Conservation (phyloP, 169 alveolate genomes). For the Plasmodium coatneyi region DNA sequence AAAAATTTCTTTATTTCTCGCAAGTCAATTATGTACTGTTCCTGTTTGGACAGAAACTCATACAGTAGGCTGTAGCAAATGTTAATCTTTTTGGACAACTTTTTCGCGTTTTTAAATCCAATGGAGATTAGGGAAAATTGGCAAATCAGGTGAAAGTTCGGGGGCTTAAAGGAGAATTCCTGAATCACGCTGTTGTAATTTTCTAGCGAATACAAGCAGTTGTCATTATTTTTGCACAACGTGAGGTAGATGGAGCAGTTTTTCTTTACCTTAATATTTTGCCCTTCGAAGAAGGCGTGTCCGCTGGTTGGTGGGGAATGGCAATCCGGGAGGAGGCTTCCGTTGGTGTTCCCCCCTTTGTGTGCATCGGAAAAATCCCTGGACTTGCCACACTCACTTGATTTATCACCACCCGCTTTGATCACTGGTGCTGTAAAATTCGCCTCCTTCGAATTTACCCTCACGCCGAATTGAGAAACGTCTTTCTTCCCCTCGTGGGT, state of each 20-base stretch:
- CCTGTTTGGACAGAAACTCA: conserved; percentile 92
- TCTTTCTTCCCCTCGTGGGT: neutral
- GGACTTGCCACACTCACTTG: neutral
- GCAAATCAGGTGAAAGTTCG: conserved; percentile 91
- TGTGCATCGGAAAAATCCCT: neutral
- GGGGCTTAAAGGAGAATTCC: conserved; percentile 93
- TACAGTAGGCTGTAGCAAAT: conserved; percentile 94
- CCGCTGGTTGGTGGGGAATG: neutral
- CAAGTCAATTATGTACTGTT: conserved; percentile 98
- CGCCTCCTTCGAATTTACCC: neutral
- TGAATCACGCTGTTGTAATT: conserved; percentile 94
- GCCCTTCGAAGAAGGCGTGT: conserved; percentile 65
- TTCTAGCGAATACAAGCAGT: conserved; percentile 96
- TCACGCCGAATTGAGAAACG: neutral
- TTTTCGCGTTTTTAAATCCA: conserved; percentile 96
- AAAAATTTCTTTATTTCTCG: conserved; percentile 96
- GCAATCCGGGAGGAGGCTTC: neutral
- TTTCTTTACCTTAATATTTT: conserved; percentile 91
- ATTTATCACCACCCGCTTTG: neutral
- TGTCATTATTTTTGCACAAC: conserved; percentile 98
- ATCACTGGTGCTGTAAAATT: neutral
- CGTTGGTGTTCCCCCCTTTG: neutral
- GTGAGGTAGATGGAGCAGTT: conserved; percentile 97
- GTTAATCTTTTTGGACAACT: conserved; percentile 93
- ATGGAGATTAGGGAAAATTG: conserved; percentile 95